Evolutionary conservation across 164 flowering plant genomes (phyloP).

Genomic region (Nymphaea colorata): DNA sequence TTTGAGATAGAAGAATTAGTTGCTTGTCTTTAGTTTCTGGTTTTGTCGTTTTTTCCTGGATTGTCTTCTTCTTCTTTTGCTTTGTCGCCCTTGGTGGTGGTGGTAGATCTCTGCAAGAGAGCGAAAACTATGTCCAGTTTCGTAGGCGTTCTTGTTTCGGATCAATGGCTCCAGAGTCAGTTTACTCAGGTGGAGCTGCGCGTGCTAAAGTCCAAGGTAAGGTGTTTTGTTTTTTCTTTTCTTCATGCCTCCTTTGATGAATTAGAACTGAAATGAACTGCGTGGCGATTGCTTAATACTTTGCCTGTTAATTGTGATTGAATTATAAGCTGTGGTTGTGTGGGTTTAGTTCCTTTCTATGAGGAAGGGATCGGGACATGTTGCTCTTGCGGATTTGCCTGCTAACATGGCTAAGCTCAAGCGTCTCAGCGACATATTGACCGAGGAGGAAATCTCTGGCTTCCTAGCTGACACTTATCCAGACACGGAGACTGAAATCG

Average conservation of each 20-base stretch:
- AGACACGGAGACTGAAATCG: constrained; percentile 40
- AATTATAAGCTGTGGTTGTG: background rate
- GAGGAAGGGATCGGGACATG: constrained; percentile 22
- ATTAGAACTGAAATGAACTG: background rate
- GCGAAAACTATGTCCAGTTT: constrained; percentile 45
- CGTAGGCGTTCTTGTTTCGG: constrained; percentile 57
- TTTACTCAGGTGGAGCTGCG: constrained; percentile 78
- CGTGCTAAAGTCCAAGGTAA: constrained; percentile 49
- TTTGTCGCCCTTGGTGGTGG: background rate
- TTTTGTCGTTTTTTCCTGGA: background rate
- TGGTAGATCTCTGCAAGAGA: constrained; percentile 1
- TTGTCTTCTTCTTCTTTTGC: background rate
- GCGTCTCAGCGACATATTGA: constrained; percentile 28
- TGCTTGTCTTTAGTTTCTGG: background rate
- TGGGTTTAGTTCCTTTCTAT: constrained; percentile 34
- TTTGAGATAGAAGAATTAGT: background rate
- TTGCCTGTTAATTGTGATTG: background rate
- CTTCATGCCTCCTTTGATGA: too few relatives aligned
- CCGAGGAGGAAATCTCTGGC: constrained; percentile 46
- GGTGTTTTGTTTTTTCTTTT: background rate
- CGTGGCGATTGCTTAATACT: background rate
- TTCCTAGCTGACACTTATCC: constrained; percentile 36
- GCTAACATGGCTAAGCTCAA: constrained; percentile 51
- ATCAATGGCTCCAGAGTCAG: constrained; percentile 76
- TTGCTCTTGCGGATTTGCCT: constrained; percentile 56